Evolutionary conservation across 2,329 filamentous ascomycete genomes (phyloP).

Genomic region (Torrubiellomyces zombiae): DNA sequence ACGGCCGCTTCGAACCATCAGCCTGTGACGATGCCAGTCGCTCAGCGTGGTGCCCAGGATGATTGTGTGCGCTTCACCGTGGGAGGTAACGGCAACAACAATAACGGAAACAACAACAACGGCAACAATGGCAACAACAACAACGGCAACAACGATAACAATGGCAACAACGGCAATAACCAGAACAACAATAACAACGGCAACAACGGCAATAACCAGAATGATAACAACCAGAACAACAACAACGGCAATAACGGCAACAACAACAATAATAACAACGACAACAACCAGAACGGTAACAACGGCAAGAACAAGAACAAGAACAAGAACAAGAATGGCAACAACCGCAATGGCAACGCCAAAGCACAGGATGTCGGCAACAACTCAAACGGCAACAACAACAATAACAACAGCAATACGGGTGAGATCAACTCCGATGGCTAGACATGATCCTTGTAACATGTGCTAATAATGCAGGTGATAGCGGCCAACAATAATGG

Average conservation of each 20-base stretch:
- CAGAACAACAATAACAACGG: slow-evolving; percentile 4
- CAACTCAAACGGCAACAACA: slow-evolving; percentile 2
- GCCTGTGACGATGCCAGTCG: slow-evolving; percentile 48
- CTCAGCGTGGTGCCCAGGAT: slow-evolving; percentile 49
- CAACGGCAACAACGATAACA: slow-evolving; percentile 5
- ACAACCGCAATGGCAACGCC: too few relatives aligned
- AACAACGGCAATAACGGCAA: too few relatives aligned
- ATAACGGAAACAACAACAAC: slow-evolving; percentile 8
- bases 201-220: too few relatives aligned
- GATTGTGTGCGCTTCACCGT: slow-evolving; percentile 47
- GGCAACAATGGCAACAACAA: slow-evolving; percentile 7
- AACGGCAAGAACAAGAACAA: slow-evolving; percentile 2
- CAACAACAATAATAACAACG: too few relatives aligned
- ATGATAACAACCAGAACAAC: too few relatives aligned
- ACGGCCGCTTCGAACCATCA: slow-evolving; percentile 47
- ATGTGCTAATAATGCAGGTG: too few relatives aligned
- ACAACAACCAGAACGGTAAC: too few relatives aligned
- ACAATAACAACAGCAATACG: slow-evolving; percentile 3
- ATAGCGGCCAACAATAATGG: too few relatives aligned
- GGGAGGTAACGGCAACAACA: slow-evolving; percentile 8
- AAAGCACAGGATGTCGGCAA: slow-evolving; percentile 5
- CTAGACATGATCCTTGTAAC: too few relatives aligned
- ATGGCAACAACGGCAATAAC: too few relatives aligned
- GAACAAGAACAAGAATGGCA: slow-evolving; percentile 3
- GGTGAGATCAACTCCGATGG: too few relatives aligned